A percentile compares a stretch with the other conserved stretches of the same genome.
phyloP scores from a whole-genome alignment of 2,329 filamentous ascomycete genomes.

The Hypoxylon sp. region DNA sequence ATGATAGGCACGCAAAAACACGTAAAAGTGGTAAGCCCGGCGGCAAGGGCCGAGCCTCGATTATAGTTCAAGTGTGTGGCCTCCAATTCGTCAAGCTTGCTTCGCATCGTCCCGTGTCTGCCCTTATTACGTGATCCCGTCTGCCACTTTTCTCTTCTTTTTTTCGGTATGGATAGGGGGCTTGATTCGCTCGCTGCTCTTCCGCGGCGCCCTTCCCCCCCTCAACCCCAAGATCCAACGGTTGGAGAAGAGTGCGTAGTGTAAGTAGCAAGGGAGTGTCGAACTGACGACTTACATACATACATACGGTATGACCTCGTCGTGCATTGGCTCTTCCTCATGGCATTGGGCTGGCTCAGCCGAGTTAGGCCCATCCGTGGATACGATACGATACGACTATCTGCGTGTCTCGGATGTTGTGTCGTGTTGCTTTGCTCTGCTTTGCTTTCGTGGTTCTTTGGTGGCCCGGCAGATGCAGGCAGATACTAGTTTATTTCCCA shows the following conservation, averaged over 20 bases:
- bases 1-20: slow-evolving; percentile 12
- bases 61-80: not conserved
- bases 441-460: not conserved
- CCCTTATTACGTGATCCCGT: slow-evolving; percentile 30
- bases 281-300: no score
- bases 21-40: not conserved
- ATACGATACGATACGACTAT: not conserved
- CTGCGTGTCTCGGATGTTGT: not conserved
- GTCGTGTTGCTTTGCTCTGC: no score
- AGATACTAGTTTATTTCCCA: not conserved
- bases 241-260: not conserved
- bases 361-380: slow-evolving; percentile 4
- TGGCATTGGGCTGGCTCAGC: slow-evolving; percentile 11
- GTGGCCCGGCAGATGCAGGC: not conserved
- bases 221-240: not conserved
- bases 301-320: slow-evolving; percentile 15
- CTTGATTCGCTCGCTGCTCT: slow-evolving; percentile 27
- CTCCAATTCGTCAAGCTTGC: slow-evolving; percentile 18
- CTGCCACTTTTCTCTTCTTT: slow-evolving; percentile 16
- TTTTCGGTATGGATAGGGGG: slow-evolving; percentile 34
- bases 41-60: slow-evolving; percentile 28
- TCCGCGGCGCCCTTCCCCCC: not conserved
- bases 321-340: slow-evolving; percentile 19
- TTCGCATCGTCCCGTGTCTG: not conserved
- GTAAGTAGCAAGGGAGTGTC: not conserved